Evolutionary conservation across 2,329 filamentous ascomycete genomes (phyloP), one percentile per base, ranked within the genome.

Genomic region (Juglanconis oblonga): DNA sequence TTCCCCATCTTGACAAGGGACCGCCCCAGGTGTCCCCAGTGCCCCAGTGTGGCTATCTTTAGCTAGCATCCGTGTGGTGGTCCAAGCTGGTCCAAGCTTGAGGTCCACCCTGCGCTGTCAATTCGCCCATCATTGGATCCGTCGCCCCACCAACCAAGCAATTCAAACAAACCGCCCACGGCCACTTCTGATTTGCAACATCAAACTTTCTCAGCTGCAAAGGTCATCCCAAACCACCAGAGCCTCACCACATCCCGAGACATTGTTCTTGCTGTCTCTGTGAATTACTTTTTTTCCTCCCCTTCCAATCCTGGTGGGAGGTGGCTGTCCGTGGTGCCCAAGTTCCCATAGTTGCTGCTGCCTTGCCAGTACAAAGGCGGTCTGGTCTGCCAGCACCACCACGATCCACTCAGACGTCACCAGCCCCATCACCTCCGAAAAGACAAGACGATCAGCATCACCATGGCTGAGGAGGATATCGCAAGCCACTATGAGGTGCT

Each of bases 401-500:
- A 44, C 17, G 45, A 29, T 52, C 42, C 45, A 48, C 45, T 48
- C 31, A 24, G 14, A 6, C 8, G 8, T 8, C 45, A 29, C 24
- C 45, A 48, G 45, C 45, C 45, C 31, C 45, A 31, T 10, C 45
- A 24, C 29, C 40, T 42, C 40, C 40, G 5, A 11, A 9, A 11
- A 42, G 40, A 10, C 45, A 17, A 48, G 45, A 31, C 24, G 9
- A 3, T 2, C 24, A 31, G 17, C 17, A 48, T 68, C 61, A 59
- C 29, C 5, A 85, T 87, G 84, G 80, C 79, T 45, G 80, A 82
- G 73, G 83, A 85, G 76, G 82, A 80, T 66, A 88, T 96, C 80
- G 90, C 93, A 69, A 87, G 88, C 71, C 89, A 91, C 72, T 99
- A 97, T 76, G 91, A 97, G 77, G 90, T 98, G 73, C 84, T 98